A percentile compares a stretch with the other conserved stretches of the same genome.
Conservation (phyloP, 2,329 filamentous ascomycete species). For the Neofusicoccum umdonicola region DNA sequence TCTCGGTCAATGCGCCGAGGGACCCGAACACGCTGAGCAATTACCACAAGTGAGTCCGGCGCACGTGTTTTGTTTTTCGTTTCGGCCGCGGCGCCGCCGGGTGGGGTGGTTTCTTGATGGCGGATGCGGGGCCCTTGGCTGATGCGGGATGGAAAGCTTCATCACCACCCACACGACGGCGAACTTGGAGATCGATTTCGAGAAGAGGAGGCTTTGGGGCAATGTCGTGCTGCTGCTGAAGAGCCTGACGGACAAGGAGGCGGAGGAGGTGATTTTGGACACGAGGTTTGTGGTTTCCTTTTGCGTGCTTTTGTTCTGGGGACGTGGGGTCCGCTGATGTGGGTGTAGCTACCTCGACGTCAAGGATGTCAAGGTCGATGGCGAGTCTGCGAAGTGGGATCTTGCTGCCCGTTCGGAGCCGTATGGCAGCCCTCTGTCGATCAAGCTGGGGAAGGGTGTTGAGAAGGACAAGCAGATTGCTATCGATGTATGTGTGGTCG, state of each 20-base stretch:
- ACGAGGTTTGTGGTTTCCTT: constrained; percentile 52
- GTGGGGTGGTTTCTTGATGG: no score
- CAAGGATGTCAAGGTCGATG: constrained; percentile 67
- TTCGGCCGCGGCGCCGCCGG: background rate
- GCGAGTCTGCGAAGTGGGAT: constrained; percentile 64
- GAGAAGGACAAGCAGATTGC: constrained; percentile 48
- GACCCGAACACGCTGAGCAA: constrained; percentile 92
- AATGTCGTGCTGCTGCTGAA: constrained; percentile 74
- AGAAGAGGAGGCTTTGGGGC: constrained; percentile 72
- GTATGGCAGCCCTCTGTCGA: constrained; percentile 69
- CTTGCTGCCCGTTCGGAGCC: constrained; percentile 69
- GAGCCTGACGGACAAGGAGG: constrained; percentile 68
- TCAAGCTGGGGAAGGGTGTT: constrained; percentile 51
- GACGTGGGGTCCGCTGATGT: background rate
- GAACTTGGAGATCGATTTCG: constrained; percentile 80
- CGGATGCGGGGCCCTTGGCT: background rate
- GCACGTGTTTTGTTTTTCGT: background rate
- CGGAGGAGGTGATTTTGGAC: constrained; percentile 77
- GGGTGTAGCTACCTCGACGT: constrained; percentile 65
- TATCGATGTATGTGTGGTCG: constrained; percentile 43
- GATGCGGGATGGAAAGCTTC: constrained; percentile 49
- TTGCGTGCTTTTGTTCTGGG: background rate
- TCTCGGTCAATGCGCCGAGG: constrained; percentile 44
- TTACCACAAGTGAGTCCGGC: constrained; percentile 61
- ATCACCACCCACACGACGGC: constrained; percentile 79